Conservation (phyloP, 495 filamentous ascomycete species). For the Trichoderma parareesei region DNA sequence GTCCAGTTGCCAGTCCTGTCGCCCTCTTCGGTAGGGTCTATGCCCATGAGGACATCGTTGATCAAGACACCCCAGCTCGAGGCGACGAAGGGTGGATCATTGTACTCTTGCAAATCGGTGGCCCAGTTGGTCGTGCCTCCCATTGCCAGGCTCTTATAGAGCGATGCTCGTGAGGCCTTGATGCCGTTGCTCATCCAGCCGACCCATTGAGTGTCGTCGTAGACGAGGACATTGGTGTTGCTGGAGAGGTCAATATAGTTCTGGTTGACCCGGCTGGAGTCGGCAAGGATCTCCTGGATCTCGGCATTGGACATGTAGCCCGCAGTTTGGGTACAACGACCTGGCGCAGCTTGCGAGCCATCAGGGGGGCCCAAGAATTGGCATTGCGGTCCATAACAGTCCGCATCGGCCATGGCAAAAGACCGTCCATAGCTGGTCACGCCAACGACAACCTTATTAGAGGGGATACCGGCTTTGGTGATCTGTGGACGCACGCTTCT, state of each 20-base stretch:
- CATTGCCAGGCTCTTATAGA: slow-evolving; percentile 24
- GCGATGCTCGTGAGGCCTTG: slow-evolving; percentile 17
- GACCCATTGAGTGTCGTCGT: slow-evolving; percentile 35
- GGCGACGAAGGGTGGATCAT: neutral
- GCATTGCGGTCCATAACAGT: slow-evolving; percentile 21
- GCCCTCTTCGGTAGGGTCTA: slow-evolving; percentile 9
- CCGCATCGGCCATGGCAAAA: slow-evolving; percentile 28
- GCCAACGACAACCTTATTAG: slow-evolving; percentile 33
- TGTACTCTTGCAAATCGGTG: slow-evolving; percentile 24
- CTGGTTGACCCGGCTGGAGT: slow-evolving; percentile 9
- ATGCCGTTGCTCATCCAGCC: slow-evolving; percentile 30
- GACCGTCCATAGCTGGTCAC: slow-evolving; percentile 31
- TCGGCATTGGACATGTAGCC: slow-evolving; percentile 32
- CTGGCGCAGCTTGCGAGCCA: slow-evolving; percentile 18
- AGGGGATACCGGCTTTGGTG: slow-evolving; percentile 41
- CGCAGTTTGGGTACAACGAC: slow-evolving; percentile 29
- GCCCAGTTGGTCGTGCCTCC: slow-evolving; percentile 37
- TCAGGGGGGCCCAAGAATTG: slow-evolving; percentile 14
- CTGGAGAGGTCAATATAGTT: slow-evolving; percentile 14
- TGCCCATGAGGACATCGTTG: neutral
- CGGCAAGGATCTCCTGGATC: slow-evolving; percentile 24
- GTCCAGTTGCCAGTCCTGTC: slow-evolving; percentile 21
- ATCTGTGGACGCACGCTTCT: slow-evolving; percentile 15
- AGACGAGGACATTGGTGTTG: slow-evolving; percentile 34
- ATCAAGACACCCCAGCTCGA: neutral